phyloP scores from a whole-genome alignment of 352 stramenopile genomes.

The Chrysophaeum taylorii region DNA sequence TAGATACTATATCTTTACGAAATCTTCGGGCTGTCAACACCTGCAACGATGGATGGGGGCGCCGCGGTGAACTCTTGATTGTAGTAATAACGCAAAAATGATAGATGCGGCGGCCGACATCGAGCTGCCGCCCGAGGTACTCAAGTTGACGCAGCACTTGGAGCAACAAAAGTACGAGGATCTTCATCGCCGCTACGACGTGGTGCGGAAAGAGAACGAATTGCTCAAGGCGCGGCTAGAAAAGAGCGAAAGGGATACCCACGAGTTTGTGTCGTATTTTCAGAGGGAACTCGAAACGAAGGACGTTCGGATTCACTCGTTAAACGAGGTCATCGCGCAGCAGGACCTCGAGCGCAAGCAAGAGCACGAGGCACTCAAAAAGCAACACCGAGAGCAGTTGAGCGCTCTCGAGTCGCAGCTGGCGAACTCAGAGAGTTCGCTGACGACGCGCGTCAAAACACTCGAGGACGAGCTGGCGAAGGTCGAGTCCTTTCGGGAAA shows the following conservation, averaged over 20 bases:
- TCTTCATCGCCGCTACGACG: slow-evolving; percentile 30
- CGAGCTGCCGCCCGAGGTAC: slow-evolving; percentile 14
- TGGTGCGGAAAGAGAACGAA: slow-evolving; percentile 54
- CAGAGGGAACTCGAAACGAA: slow-evolving; percentile 73
- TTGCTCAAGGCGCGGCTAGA: slow-evolving; percentile 56
- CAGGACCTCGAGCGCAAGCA: slow-evolving; percentile 42
- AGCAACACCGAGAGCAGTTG: slow-evolving; percentile 52
- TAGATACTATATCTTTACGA: too few species aligned
- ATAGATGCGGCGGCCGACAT: too few species aligned
- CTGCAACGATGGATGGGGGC: too few species aligned
- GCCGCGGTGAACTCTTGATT: too few species aligned
- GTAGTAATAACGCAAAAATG: too few species aligned
- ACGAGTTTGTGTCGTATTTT: slow-evolving; percentile 86
- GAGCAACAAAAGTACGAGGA: slow-evolving; percentile 37
- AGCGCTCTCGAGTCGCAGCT: slow-evolving; percentile 53
- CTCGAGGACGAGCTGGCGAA: slow-evolving; percentile 42
- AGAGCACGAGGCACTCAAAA: slow-evolving; percentile 40
- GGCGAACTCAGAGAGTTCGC: slow-evolving; percentile 47
- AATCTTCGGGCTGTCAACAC: too few species aligned
- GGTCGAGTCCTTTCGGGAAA: slow-evolving; percentile 36
- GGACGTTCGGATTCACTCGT: slow-evolving; percentile 46
- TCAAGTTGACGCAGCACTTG: slow-evolving; percentile 33
- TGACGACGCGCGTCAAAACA: slow-evolving; percentile 44
- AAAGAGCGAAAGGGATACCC: slow-evolving; percentile 76
- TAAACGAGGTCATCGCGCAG: slow-evolving; percentile 53